phyloP scores from a whole-genome alignment of 805 yeast genomes.

The Myxozyma geophila region DNA sequence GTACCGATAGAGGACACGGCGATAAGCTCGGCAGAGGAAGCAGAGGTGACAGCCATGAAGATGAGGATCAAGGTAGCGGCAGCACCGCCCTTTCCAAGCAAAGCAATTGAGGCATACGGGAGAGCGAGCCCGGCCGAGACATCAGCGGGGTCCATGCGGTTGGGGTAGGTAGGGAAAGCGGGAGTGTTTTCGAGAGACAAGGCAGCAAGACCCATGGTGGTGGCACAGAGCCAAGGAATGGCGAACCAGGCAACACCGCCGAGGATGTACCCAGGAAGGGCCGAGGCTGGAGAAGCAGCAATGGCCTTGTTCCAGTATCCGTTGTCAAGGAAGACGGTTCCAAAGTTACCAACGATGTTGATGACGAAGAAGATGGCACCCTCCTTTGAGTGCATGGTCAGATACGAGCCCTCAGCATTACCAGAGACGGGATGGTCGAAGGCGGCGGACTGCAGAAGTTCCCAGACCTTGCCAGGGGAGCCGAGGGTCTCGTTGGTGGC shows the following conservation, averaged over 20 bases:
- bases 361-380: constrained; percentile 92
- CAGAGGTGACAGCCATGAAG: constrained; percentile 87
- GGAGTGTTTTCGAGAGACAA: constrained; percentile 63
- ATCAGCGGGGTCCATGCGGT: constrained; percentile 62
- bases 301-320: constrained; percentile 51
- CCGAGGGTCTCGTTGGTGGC: constrained; percentile 75
- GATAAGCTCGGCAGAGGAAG: constrained; percentile 83
- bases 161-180: constrained; percentile 78
- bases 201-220: constrained; percentile 48
- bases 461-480: constrained; percentile 76
- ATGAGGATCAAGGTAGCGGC: constrained; percentile 72
- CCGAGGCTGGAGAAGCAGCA: constrained; percentile 51
- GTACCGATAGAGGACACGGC: constrained; percentile 81
- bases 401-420: constrained; percentile 82
- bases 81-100: constrained; percentile 85
- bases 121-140: constrained; percentile 67
- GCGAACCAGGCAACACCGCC: constrained; percentile 56
- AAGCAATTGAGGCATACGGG: constrained; percentile 74
- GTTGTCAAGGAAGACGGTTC: constrained; percentile 43
- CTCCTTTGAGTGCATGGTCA: constrained; percentile 82
- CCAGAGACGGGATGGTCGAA: constrained; percentile 69
- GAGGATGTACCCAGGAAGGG: constrained; percentile 52
- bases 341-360: constrained; percentile 56
- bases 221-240: constrained; percentile 48
- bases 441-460: constrained; percentile 68